Evolutionary conservation across 352 stramenopile species (phyloP).

Genomic region (Thraustochytrium sp.): DNA sequence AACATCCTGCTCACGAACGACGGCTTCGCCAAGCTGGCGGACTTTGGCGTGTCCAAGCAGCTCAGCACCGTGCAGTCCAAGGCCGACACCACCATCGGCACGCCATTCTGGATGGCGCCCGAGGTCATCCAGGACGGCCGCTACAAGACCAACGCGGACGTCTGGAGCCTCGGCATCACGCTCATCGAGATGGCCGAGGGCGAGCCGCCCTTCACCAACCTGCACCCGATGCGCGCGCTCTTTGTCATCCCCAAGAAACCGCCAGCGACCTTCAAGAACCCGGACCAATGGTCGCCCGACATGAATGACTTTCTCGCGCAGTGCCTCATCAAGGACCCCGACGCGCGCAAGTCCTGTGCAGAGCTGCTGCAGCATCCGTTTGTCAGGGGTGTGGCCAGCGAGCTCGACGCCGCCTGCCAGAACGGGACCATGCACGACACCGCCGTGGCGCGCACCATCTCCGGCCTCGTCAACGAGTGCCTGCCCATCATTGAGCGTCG

Average conservation of each 20-base stretch:
- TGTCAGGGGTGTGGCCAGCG: slow-evolving; percentile 45
- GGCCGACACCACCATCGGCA: slow-evolving; percentile 94
- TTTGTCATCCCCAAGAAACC: slow-evolving; percentile 96
- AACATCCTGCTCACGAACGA: slow-evolving; percentile 53
- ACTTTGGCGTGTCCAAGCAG: slow-evolving; percentile 73
- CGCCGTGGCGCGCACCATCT: slow-evolving; percentile 20
- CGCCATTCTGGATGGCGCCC: slow-evolving; percentile 96
- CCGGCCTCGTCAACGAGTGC: slow-evolving; percentile 39
- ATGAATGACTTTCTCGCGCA: slow-evolving; percentile 73
- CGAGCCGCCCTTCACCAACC: slow-evolving; percentile 84
- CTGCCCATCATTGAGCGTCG: slow-evolving; percentile 40
- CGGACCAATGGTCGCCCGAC: slow-evolving; percentile 54
- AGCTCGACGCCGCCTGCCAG: slow-evolving; percentile 39
- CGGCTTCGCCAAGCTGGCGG: slow-evolving; percentile 52
- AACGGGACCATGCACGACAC: neutral
- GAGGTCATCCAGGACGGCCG: slow-evolving; percentile 77
- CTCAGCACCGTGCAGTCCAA: slow-evolving; percentile 95
- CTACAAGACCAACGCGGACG: slow-evolving; percentile 92
- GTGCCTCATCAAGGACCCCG: slow-evolving; percentile 77
- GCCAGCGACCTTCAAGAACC: slow-evolving; percentile 68
- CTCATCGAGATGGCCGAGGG: slow-evolving; percentile 97
- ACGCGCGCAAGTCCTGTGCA: slow-evolving; percentile 67
- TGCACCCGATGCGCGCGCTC: slow-evolving; percentile 96
- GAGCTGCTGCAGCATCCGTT: slow-evolving; percentile 65
- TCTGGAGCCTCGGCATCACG: slow-evolving; percentile 97